phyloP scores from a whole-genome alignment of 306 rosid species.

The Ormosia semicastrata region DNA sequence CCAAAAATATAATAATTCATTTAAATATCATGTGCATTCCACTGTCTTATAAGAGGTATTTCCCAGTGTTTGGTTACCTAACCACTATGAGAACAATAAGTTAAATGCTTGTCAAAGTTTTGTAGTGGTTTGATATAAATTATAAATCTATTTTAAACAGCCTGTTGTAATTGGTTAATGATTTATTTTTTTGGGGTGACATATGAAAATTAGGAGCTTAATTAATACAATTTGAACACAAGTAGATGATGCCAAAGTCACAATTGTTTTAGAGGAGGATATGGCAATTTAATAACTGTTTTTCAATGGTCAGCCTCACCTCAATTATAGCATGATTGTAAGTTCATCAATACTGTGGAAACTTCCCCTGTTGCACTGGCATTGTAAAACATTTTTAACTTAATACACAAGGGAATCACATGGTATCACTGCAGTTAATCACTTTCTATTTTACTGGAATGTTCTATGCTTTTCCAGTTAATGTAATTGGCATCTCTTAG shows the following conservation, averaged over 20 bases:
- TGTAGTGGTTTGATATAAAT: neutral
- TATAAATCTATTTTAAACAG: neutral
- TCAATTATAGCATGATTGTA: neutral
- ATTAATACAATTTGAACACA: neutral
- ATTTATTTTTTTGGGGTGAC: neutral
- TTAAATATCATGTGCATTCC: neutral
- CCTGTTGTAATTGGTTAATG: neutral
- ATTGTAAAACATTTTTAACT: neutral
- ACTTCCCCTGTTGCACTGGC: neutral
- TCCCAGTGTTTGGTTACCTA: neutral
- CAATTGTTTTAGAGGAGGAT: conserved; percentile 1
- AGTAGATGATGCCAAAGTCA: neutral
- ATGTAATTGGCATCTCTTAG: conserved; percentile 19
- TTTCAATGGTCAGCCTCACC: neutral
- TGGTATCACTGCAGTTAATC: neutral
- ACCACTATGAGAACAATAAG: neutral
- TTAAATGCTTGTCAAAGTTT: neutral
- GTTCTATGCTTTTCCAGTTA: conserved; percentile 24
- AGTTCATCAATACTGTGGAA: conserved; percentile 6
- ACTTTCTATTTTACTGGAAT: conserved; percentile 18
- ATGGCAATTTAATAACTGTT: neutral
- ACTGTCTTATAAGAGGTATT: neutral
- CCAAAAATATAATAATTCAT: neutral
- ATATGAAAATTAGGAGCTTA: neutral
- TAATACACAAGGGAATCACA: neutral